Evolutionary conservation across 2,329 filamentous ascomycete genomes (phyloP), one percentile per base, ranked within the genome.

Genomic region (Aureobasidium zeae): DNA sequence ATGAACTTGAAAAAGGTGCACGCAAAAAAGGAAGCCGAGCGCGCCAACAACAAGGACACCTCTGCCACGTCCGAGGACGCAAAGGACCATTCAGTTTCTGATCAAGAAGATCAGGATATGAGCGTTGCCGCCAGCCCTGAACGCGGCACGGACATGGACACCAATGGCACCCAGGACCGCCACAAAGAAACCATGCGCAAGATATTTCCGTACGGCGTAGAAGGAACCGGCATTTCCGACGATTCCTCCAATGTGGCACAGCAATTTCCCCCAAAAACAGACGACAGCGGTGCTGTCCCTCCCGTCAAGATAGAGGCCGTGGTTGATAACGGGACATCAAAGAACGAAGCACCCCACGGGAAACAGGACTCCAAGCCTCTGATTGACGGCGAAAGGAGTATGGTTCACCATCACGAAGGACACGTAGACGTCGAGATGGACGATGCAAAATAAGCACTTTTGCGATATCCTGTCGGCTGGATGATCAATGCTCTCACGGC

Each of bases 1-100:
- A 68, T 68, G 35, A 72, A 72, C 47, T 53, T 72, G 11, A 62
- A 69, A 28, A 71, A 71, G 49, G 69, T 71, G 3, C 68, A 71
- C 51, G 67, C 68, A 17, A 63, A 67, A 46, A 71, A 70, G 44
- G 68, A 71, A 42, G 59, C 59, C 3, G 59, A 61, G 46, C 53
- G 58, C 11, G 39, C 39, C 30, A 53, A 53, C 13, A 57, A 56
- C 47, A 51, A 53, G 46, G 57, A 57, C 28, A 52, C 53, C 19
- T 43, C 28, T 13, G 46, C 20, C 12, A 52, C 52, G 16, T 43
- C 28, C 16, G 46, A 31, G 19, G 46, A 45, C 17, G 15, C 16
- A n/a, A 42, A 35, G 38, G 33, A 44, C 16, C 22, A 44, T 17
- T 44, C 41, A 4, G 19, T 15, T 3, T 44, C 41, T n/a, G 41